These are phyloP conservation scores for Oenanthe javanica DNA, from an alignment of 140 eudicot species.

Conservation along the genomic window DNA sequence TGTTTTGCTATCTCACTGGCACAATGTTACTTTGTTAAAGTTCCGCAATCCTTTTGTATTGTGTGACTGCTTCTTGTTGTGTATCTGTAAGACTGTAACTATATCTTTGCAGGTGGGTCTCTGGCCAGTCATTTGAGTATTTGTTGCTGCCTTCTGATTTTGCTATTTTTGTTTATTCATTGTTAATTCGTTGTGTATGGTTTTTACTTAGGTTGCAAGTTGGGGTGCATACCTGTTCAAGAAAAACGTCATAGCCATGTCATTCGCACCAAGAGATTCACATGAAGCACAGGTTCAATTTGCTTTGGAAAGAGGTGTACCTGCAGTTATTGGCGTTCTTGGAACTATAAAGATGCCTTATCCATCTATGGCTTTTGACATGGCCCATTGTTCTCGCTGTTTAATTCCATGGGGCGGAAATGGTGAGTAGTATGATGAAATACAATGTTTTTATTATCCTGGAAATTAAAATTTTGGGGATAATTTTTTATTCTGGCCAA, in stretches of 20 bases:
- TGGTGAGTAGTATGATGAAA: constrained; percentile 16
- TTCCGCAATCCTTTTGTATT: background rate
- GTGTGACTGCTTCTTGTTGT: background rate
- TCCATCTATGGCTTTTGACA: constrained; percentile 67
- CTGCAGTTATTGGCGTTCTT: constrained; percentile 73
- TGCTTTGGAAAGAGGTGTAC: constrained; percentile 81
- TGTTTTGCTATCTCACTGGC: background rate
- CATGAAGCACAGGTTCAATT: constrained; percentile 85
- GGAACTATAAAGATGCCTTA: constrained; percentile 77
- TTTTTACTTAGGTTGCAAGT: constrained; percentile 59
- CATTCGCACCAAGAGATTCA: constrained; percentile 71
- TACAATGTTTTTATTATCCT: background rate
- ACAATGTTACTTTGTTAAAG: background rate
- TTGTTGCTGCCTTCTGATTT: background rate
- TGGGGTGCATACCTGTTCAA: constrained; percentile 78
- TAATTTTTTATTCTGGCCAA: background rate
- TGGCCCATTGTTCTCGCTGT: constrained; percentile 87
- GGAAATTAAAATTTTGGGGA: background rate
- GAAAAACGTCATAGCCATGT: constrained; percentile 66
- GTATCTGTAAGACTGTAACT: background rate
- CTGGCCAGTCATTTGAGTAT: background rate
- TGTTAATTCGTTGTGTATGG: background rate
- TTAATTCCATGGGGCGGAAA: constrained; percentile 71
- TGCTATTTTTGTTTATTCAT: background rate
- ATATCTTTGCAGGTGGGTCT: background rate